Percentiles rank a stretch among this genome's conserved stretches.
phyloP scores from a whole-genome alignment of 202 grass and related monocot genomes.

The Dendrocalamus latiflorus region DNA sequence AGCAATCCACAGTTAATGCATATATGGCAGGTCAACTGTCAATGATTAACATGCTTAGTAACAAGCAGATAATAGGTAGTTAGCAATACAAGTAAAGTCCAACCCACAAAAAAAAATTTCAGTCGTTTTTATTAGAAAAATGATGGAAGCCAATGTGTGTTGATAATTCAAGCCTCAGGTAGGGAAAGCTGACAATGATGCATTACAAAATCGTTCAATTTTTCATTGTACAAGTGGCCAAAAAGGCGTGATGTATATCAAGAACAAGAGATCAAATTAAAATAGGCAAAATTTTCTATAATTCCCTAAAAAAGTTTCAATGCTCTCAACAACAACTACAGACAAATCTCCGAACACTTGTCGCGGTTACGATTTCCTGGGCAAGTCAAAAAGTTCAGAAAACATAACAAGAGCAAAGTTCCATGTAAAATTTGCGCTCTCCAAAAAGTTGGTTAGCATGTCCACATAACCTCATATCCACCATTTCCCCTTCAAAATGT shows the following conservation, averaged over 20 bases:
- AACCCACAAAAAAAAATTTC: neutral
- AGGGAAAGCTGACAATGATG: neutral
- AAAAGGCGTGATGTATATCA: neutral
- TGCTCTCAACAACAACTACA: neutral
- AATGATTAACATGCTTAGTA: neutral
- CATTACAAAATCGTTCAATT: neutral
- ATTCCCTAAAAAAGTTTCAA: neutral
- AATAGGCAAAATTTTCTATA: neutral
- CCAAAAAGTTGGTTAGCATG: neutral
- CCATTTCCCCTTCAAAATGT: neutral
- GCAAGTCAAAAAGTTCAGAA: neutral
- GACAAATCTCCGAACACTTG: neutral
- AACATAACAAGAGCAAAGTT: neutral
- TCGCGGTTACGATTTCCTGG: neutral
- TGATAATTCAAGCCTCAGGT: neutral
- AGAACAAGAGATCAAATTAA: neutral
- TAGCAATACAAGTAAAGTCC: neutral
- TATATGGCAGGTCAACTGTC: neutral
- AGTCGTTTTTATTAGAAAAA: neutral
- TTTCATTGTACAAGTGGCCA: neutral
- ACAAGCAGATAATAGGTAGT: no score
- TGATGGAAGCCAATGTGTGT: neutral
- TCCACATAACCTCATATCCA: neutral
- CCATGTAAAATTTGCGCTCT: neutral
- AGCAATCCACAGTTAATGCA: neutral